A percentile compares a stretch with the other conserved stretches of the same genome.
Conservation (phyloP, 176 grass and related monocot genomes). For the Paspalum notatum region DNA sequence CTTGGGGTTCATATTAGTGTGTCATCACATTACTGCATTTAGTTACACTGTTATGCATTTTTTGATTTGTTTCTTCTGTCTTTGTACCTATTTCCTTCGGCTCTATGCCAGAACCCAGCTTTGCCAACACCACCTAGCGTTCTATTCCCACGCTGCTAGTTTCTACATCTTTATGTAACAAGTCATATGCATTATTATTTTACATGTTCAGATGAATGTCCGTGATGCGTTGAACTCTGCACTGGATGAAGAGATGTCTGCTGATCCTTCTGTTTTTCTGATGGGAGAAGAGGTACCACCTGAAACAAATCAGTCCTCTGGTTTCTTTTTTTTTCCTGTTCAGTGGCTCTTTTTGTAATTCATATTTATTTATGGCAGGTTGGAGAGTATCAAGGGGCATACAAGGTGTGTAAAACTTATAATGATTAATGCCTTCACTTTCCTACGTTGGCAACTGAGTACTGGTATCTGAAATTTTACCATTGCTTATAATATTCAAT, state of each 20-base stretch:
- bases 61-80: neutral
- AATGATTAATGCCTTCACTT: conserved; percentile 12
- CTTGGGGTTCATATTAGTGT: neutral
- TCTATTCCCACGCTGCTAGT: neutral
- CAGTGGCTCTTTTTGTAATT: conserved; percentile 18
- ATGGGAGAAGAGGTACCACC: conserved; percentile 96
- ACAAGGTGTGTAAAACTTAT: conserved; percentile 64
- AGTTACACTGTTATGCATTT: neutral
- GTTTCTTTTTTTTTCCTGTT: neutral
- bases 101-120: neutral
- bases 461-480: conserved; percentile 2
- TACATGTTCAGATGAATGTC: conserved; percentile 74
- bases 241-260: conserved; percentile 98
- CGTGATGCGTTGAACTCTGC: conserved; percentile 93
- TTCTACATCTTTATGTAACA: conserved; percentile 12
- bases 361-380: conserved; percentile 60
- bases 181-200: conserved; percentile 34
- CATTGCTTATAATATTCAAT: conserved; percentile 36
- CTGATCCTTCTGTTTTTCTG: conserved; percentile 92
- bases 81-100: neutral
- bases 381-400: conserved; percentile 98
- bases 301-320: neutral
- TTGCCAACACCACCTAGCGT: neutral
- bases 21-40: neutral
- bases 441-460: neutral